Conservation (phyloP, 108 stramenopile species). For the Phaeodactylum tricornutum region DNA sequence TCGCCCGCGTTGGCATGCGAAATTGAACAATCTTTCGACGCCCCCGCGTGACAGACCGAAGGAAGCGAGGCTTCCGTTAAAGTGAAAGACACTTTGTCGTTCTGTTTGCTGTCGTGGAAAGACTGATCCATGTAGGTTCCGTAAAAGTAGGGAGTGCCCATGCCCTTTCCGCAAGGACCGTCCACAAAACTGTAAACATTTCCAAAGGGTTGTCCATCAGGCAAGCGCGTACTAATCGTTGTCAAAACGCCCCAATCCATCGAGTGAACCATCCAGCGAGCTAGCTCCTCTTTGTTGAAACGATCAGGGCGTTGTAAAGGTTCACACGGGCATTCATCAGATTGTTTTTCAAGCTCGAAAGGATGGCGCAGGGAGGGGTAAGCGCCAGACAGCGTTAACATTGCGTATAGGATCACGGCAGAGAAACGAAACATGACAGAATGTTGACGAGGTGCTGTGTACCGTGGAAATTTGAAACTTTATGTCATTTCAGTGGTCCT, state of each 20-base stretch:
- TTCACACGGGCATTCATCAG: slow-evolving; percentile 26
- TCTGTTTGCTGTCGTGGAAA: slow-evolving; percentile 19
- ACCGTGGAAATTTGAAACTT: too few relatives aligned
- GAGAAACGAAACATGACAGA: too few relatives aligned
- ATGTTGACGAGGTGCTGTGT: too few relatives aligned
- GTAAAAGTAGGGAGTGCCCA: slow-evolving; percentile 49
- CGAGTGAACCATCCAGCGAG: slow-evolving; percentile 53
- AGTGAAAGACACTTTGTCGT: slow-evolving; percentile 24
- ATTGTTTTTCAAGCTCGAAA: neutral
- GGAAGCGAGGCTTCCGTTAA: slow-evolving; percentile 27
- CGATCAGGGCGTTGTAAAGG: slow-evolving; percentile 16
- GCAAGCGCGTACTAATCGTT: slow-evolving; percentile 24
- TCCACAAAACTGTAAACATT: slow-evolving; percentile 52
- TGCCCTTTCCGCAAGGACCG: slow-evolving; percentile 35
- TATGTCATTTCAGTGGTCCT: too few relatives aligned
- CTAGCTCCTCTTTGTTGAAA: slow-evolving; percentile 25
- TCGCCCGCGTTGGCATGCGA: slow-evolving; percentile 14
- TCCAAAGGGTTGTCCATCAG: slow-evolving; percentile 30
- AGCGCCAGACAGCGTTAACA: too few relatives aligned
- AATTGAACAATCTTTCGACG: slow-evolving; percentile 1
- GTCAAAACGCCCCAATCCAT: slow-evolving; percentile 42
- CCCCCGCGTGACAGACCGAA: slow-evolving; percentile 1
- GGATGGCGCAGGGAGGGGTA: too few relatives aligned
- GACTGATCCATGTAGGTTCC: slow-evolving; percentile 43
- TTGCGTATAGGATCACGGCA: too few relatives aligned